Percentiles rank a stretch among this genome's conserved stretches.
phyloP scores from a whole-genome alignment of 2,329 filamentous ascomycete species.

The Xylaria hypoxylon region DNA sequence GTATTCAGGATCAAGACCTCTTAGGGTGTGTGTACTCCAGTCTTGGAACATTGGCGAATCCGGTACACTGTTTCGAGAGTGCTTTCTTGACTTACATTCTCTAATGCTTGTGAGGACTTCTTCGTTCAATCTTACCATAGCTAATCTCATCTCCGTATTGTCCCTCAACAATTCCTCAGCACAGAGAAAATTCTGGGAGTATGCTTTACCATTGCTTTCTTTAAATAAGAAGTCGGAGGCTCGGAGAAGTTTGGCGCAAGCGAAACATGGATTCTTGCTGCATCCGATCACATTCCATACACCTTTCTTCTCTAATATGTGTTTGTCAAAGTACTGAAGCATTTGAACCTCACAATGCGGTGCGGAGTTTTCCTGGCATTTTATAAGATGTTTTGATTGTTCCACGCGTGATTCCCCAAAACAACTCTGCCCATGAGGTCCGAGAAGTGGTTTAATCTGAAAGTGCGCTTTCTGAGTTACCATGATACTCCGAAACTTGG shows the following conservation, averaged over 20 bases:
- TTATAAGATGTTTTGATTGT: too few species aligned
- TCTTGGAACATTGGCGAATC: constrained; percentile 9
- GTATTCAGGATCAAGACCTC: too few species aligned
- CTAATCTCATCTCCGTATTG: not conserved
- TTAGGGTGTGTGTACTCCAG: too few species aligned
- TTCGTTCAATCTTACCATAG: not conserved
- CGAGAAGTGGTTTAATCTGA: too few species aligned
- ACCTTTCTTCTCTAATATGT: not conserved
- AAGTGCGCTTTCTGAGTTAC: not conserved
- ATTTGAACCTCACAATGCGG: constrained; percentile 17
- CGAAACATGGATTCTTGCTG: constrained; percentile 8
- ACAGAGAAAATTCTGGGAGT: not conserved
- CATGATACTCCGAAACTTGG: not conserved
- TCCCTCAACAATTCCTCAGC: not conserved
- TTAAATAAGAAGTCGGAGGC: not conserved
- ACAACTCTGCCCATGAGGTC: too few species aligned
- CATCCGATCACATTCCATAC: constrained; percentile 12
- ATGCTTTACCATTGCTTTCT: constrained; percentile 9
- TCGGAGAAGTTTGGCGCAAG: not conserved
- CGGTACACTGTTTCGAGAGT: not conserved
- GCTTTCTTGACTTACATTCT: too few species aligned
- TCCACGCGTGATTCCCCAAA: too few species aligned
- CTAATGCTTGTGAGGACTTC: not conserved
- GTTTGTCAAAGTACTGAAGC: not conserved
- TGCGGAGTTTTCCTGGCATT: not conserved